Base-by-base conservation (phyloP, 306 rosid genomes). In the Medicago lupulina region DNA sequence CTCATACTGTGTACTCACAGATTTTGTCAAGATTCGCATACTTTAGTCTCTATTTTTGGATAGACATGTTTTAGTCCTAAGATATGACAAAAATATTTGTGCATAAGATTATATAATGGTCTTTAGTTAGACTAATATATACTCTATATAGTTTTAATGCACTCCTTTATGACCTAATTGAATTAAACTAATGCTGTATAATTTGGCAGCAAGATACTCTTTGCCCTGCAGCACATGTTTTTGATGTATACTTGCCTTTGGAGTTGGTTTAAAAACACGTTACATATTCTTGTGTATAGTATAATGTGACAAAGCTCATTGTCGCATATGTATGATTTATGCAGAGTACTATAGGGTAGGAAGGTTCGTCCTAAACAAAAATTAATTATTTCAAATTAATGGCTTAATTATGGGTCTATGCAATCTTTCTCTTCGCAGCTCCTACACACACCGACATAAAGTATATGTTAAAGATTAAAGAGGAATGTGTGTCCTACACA, bases 241-340 rank as follows among this genome's bases (percentile, higher is more conserved):
- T 18, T 73, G 67, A 73, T 21, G 41, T 19, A 19, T 11, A 59
- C n/a, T 78, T 70, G 49, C 7, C 25, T 59, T 60, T 59, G 59
- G 68, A 47, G 71, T 77, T 41, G 10, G 64, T 57, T 43, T 28
- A 67, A 43, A 34, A 44, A 9, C 13, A 76, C 75, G 75, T 76
- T 53, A 16, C 23, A 53, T 53, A 46, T 43, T 39, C 12, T 28
- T 51, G 57, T 76, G 64, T 31, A 23, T 68, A 18, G 60, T 73
- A 6, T 19, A 23, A 76, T 58, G 62, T 57, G 81, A 16, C 57
- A 67, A 67, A n/a, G 54, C 6, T 39, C 11, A 40, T 40, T 39
- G 28, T 50, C 39, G 34, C 18, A 18, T 57, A 41, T 54, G 68
- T 76, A 34, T 57, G 69, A 1, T 70, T 14, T 60, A 70, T 70